A percentile compares a stretch with the other conserved stretches of the same genome.
Evolutionary conservation across 441 rosid species (phyloP).

Genomic region (Euphorbia schlechtendalii): DNA sequence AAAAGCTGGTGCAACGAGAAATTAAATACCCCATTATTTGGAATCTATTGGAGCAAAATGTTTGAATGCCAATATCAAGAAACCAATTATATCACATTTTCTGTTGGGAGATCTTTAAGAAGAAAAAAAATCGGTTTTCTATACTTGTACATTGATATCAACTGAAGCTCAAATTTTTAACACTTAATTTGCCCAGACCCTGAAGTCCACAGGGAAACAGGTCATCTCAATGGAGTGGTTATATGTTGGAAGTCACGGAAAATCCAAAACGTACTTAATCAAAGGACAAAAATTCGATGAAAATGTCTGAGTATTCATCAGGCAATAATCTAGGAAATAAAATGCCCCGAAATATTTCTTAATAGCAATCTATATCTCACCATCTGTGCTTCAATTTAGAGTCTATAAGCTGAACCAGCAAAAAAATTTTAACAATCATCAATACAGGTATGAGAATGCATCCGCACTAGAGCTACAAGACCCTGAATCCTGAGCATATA

Average conservation of each 20-base stretch:
- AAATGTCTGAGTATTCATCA: neutral
- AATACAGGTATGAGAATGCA: neutral
- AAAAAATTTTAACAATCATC: neutral
- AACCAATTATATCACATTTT: neutral
- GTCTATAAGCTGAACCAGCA: too few species aligned
- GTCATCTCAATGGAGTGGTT: neutral
- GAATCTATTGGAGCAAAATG: conserved; percentile 5
- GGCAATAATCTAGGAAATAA: neutral
- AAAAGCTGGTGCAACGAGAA: conserved; percentile 53
- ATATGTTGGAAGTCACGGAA: neutral
- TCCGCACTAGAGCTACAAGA: neutral
- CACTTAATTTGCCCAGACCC: neutral
- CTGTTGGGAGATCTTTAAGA: neutral
- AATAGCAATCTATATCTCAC: neutral
- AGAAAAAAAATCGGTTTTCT: neutral
- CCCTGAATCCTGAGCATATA: neutral
- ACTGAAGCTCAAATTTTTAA: neutral
- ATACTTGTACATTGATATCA: neutral
- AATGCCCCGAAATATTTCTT: neutral
- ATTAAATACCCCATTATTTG: conserved; percentile 6
- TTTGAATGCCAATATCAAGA: conserved; percentile 3
- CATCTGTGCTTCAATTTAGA: neutral
- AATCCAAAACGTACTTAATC: neutral
- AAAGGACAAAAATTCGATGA: neutral
- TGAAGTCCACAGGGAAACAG: neutral